phyloP scores from a whole-genome alignment of 2,329 filamentous ascomycete species.

The Leptographium flavum region DNA sequence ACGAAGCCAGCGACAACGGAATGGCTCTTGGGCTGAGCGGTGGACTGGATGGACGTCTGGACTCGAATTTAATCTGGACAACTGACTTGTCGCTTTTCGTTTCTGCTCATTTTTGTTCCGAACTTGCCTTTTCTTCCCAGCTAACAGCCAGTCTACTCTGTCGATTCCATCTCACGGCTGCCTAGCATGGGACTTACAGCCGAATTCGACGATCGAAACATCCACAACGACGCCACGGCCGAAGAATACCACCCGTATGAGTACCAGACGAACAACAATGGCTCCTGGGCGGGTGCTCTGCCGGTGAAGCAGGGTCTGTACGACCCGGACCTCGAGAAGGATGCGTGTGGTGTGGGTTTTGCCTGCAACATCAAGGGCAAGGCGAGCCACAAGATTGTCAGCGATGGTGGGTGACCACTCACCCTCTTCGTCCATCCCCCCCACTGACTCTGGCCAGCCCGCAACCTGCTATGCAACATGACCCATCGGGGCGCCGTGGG shows the following conservation, averaged over 20 bases:
- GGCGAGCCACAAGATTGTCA: slow-evolving; percentile 95
- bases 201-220: slow-evolving; percentile 57
- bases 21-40: no score
- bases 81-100: no score
- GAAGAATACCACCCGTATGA: slow-evolving; percentile 58
- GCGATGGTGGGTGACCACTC: slow-evolving; percentile 59
- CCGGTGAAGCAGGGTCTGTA: slow-evolving; percentile 97
- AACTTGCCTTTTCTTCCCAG: no score
- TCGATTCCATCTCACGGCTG: slow-evolving; percentile 20
- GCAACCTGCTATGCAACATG: slow-evolving; percentile 98
- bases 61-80: no score
- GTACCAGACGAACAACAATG: slow-evolving; percentile 75
- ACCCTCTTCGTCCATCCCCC: slow-evolving; percentile 3
- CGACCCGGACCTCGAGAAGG: slow-evolving; percentile 89
- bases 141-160: neutral
- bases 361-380: slow-evolving; percentile 97
- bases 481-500: slow-evolving; percentile 97
- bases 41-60: no score
- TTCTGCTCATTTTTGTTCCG: no score
- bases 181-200: slow-evolving; percentile 55
- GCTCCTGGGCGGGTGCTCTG: slow-evolving; percentile 83
- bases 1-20: no score
- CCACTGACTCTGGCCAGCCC: slow-evolving; percentile 37
- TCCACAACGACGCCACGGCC: slow-evolving; percentile 43
- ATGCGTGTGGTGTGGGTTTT: slow-evolving; percentile 99